Conservation (phyloP, 768 basidiomycete species). For the Leccinum variicolor region DNA sequence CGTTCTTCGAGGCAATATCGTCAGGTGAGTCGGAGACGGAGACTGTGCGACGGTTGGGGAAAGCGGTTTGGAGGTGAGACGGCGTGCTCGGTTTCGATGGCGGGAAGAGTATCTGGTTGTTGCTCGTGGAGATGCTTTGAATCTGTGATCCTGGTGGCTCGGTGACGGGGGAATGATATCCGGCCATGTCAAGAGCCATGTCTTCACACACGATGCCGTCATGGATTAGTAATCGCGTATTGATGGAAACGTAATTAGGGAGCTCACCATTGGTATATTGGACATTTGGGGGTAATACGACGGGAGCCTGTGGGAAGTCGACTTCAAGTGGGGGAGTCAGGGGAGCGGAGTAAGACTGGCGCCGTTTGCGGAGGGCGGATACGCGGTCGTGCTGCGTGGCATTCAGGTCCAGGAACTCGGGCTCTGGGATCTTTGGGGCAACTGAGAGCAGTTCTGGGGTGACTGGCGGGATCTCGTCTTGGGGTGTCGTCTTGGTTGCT, state of each 20-base stretch:
- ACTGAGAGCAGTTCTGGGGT: conserved; percentile 7
- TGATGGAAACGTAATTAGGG: conserved; percentile 8
- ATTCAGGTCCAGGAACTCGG: conserved; percentile 85
- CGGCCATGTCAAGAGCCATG: conserved; percentile 77
- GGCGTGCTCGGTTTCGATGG: conserved; percentile 16
- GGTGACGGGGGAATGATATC: conserved; percentile 54
- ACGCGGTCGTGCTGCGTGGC: conserved; percentile 32
- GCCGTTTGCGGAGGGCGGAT: conserved; percentile 19
- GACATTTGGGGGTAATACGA: conserved; percentile 51
- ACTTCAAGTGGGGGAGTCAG: conserved; percentile 38
- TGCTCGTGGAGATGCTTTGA: conserved; percentile 4
- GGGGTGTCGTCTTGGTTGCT: conserved; percentile 41
- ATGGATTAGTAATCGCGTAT: not conserved
- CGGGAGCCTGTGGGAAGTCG: conserved; percentile 39
- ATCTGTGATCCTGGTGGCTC: conserved; percentile 10
- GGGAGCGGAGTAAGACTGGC: conserved; percentile 26
- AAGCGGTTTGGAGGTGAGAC: conserved; percentile 26
- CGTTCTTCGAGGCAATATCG: conserved; percentile 31
- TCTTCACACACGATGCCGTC: conserved; percentile 38
- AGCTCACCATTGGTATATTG: conserved; percentile 56
- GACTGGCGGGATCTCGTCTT: conserved; percentile 26
- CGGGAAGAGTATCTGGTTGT: conserved; percentile 17
- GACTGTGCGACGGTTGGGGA: conserved; percentile 39
- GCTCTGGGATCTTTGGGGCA: conserved; percentile 42
- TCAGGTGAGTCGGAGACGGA: conserved; percentile 63